A percentile compares a stretch with the other conserved stretches of the same genome.
Evolutionary conservation across 345 rosid genomes (phyloP).

Genomic region (Eucalyptus fibrosa): DNA sequence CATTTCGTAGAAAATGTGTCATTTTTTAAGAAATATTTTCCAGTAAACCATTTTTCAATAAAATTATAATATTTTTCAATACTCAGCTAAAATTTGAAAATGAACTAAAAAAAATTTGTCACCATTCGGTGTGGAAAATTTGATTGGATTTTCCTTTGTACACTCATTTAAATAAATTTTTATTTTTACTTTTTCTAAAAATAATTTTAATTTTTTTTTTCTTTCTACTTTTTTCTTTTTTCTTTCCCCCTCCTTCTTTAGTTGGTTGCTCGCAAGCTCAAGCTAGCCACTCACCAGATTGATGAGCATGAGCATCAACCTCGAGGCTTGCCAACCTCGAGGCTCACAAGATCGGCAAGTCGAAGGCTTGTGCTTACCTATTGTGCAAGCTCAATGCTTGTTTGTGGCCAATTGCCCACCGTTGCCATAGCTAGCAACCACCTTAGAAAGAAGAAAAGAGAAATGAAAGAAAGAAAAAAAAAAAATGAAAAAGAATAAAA

Average conservation of each 20-base stretch:
- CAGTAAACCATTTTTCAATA: fast-evolving
- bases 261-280: fast-evolving
- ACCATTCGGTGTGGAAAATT: fast-evolving
- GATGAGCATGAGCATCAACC: fast-evolving
- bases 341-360: fast-evolving
- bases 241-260: too few relatives aligned
- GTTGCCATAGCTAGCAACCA: fast-evolving
- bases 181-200: too few relatives aligned
- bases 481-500: too few relatives aligned
- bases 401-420: fast-evolving
- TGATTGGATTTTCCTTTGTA: too few relatives aligned
- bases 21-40: fast-evolving
- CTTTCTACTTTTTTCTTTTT: fast-evolving
- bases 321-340: fast-evolving
- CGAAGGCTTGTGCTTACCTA: fast-evolving
- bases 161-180: too few relatives aligned
- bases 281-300: fast-evolving
- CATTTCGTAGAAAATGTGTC: fast-evolving
- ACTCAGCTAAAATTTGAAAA: fast-evolving
- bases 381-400: fast-evolving
- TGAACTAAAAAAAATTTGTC: too few relatives aligned
- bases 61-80: too few relatives aligned
- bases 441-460: too few relatives aligned
- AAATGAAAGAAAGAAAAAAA: too few relatives aligned
- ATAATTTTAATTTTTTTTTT: too few relatives aligned